phyloP scores from a whole-genome alignment of 306 rosid species.

The Macrotyloma uniflorum region DNA sequence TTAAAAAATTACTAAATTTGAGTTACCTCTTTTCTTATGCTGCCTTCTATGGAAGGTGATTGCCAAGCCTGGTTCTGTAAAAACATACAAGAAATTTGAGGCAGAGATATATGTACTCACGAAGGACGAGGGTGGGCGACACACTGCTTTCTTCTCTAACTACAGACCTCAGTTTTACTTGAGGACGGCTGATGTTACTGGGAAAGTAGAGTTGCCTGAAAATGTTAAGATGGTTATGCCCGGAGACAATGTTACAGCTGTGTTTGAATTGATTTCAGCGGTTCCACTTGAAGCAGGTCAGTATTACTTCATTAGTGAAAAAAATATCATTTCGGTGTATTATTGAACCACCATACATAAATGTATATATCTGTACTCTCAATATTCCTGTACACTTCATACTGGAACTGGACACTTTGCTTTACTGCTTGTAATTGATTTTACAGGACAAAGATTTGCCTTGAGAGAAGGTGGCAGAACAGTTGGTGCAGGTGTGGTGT shows the following conservation, averaged over 20 bases:
- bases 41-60: constrained; percentile 61
- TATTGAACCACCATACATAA: background rate
- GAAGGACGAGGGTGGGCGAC: constrained; percentile 99
- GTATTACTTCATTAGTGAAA: constrained; percentile 22
- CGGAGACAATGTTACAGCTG: constrained; percentile 92
- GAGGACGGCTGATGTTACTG: constrained; percentile 98
- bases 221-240: constrained; percentile 98
- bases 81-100: constrained; percentile 86
- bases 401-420: background rate
- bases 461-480: constrained; percentile 99
- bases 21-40: constrained; percentile 12
- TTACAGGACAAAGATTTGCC: constrained; percentile 98
- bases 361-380: background rate
- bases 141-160: constrained; percentile 96
- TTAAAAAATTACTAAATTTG: background rate
- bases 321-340: background rate
- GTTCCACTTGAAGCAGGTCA: constrained; percentile 96
- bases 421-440: constrained; percentile 24
- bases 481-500: constrained; percentile 99
- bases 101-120: constrained; percentile 98
- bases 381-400: constrained; percentile 5
- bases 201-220: constrained; percentile 92
- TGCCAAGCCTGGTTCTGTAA: constrained; percentile 89
- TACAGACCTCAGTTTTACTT: constrained; percentile 94
- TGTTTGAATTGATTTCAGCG: constrained; percentile 78